Percentiles rank a stretch among this genome's conserved stretches.
Evolutionary conservation across 805 yeast genomes (phyloP).

Genomic region (Lipomyces starkeyi): DNA sequence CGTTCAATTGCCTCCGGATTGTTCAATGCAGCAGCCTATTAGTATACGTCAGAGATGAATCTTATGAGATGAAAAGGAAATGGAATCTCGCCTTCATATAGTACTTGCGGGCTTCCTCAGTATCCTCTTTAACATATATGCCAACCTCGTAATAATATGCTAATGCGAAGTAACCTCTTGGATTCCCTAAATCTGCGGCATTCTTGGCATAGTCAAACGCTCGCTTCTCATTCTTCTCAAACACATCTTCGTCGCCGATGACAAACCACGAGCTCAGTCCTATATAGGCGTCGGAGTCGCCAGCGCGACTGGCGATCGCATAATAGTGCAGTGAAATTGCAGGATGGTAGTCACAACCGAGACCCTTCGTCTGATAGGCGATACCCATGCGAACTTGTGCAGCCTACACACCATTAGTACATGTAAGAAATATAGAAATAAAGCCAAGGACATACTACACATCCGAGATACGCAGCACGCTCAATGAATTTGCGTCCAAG

Average conservation of each 20-base stretch:
- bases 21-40: constrained; percentile 12
- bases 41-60: not conserved
- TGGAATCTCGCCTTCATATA: constrained; percentile 9
- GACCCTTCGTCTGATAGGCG: constrained; percentile 33
- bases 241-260: constrained; percentile 65
- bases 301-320: constrained; percentile 39
- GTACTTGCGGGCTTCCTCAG: constrained; percentile 13
- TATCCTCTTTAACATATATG: constrained; percentile 10
- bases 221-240: constrained; percentile 63
- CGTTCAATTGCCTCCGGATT: constrained; percentile 19
- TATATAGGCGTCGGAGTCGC: constrained; percentile 46
- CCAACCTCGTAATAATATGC: constrained; percentile 74
- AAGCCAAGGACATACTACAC: constrained; percentile 34
- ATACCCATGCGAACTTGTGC: constrained; percentile 37
- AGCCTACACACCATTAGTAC: constrained; percentile 13
- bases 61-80: not conserved
- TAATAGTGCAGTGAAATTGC: constrained; percentile 38
- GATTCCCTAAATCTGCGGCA: constrained; percentile 65
- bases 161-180: constrained; percentile 70
- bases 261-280: constrained; percentile 64
- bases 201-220: constrained; percentile 70
- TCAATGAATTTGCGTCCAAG: constrained; percentile 38
- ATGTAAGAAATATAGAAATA: not conserved
- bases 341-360: constrained; percentile 35
- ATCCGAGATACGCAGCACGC: constrained; percentile 48